Evolutionary conservation across 805 yeast species (phyloP).

Genomic region (Yarrowia osloensis): DNA sequence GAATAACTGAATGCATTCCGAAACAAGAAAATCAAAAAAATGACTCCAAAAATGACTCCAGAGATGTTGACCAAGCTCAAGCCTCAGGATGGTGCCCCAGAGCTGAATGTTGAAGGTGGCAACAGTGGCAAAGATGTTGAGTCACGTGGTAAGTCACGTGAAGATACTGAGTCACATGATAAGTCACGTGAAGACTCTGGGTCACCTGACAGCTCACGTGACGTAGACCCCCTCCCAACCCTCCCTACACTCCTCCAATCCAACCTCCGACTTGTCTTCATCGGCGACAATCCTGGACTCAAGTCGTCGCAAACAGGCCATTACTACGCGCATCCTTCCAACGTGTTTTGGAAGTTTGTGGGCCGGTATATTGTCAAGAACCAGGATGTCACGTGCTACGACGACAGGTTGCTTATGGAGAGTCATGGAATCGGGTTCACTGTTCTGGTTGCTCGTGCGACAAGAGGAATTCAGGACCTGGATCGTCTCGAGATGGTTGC

Average conservation of each 20-base stretch:
- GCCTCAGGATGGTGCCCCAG: too few relatives aligned
- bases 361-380: slow-evolving; percentile 55
- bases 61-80: too few relatives aligned
- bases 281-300: slow-evolving; percentile 75
- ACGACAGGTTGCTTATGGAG: slow-evolving; percentile 47
- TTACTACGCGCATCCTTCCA: slow-evolving; percentile 71
- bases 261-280: slow-evolving; percentile 52
- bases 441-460: slow-evolving; percentile 66
- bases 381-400: slow-evolving; percentile 43
- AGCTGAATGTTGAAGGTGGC: too few relatives aligned
- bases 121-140: too few relatives aligned
- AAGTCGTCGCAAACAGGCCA: slow-evolving; percentile 63
- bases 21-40: too few relatives aligned
- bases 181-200: too few relatives aligned
- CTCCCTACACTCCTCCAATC: slow-evolving; percentile 36
- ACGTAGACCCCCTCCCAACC: too few relatives aligned
- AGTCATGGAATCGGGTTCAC: slow-evolving; percentile 64
- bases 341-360: slow-evolving; percentile 63
- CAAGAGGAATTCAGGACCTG: slow-evolving; percentile 59
- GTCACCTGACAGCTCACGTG: too few relatives aligned
- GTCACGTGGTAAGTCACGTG: too few relatives aligned
- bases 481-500: slow-evolving; percentile 52
- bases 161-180: too few relatives aligned
- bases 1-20: too few relatives aligned
- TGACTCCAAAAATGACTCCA: too few relatives aligned